Conservation (phyloP, 2,329 filamentous ascomycete genomes). For the Trichoderma breve region DNA sequence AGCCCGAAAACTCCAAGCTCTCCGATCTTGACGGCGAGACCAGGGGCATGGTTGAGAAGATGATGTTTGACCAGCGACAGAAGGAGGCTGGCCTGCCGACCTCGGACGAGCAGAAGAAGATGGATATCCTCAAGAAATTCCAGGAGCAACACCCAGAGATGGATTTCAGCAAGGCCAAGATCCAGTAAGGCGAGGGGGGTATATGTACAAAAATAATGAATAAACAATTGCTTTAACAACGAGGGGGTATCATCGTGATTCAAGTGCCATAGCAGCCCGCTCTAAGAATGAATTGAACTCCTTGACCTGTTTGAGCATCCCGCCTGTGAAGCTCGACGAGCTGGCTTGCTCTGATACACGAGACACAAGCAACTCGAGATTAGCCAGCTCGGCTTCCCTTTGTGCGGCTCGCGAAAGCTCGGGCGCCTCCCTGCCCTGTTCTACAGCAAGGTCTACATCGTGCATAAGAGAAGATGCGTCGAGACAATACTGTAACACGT, state of each 20-base stretch:
- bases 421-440: slow-evolving; percentile 49
- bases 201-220: slow-evolving; percentile 8
- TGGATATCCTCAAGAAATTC: slow-evolving; percentile 90
- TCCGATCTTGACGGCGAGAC: slow-evolving; percentile 94
- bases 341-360: slow-evolving; percentile 54
- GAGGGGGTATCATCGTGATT: slow-evolving; percentile 38
- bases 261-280: slow-evolving; percentile 56
- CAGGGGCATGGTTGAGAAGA: slow-evolving; percentile 97
- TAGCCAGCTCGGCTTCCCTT: slow-evolving; percentile 51
- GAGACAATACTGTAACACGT: slow-evolving; percentile 41
- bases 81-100: slow-evolving; percentile 89
- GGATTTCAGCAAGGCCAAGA: slow-evolving; percentile 70
- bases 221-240: slow-evolving; percentile 5
- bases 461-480: slow-evolving; percentile 59
- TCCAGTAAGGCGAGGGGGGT: slow-evolving; percentile 42
- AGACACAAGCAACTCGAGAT: slow-evolving; percentile 57
- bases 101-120: slow-evolving; percentile 93
- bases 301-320: slow-evolving; percentile 54
- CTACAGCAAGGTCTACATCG: slow-evolving; percentile 58
- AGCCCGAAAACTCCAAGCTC: slow-evolving; percentile 87
- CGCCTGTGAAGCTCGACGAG: slow-evolving; percentile 48
- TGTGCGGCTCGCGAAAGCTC: slow-evolving; percentile 46
- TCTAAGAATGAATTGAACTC: slow-evolving; percentile 65
- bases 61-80: slow-evolving; percentile 99
- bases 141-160: slow-evolving; percentile 74